phyloP scores from a whole-genome alignment of 495 filamentous ascomycete species.

The Neurospora sp. region DNA sequence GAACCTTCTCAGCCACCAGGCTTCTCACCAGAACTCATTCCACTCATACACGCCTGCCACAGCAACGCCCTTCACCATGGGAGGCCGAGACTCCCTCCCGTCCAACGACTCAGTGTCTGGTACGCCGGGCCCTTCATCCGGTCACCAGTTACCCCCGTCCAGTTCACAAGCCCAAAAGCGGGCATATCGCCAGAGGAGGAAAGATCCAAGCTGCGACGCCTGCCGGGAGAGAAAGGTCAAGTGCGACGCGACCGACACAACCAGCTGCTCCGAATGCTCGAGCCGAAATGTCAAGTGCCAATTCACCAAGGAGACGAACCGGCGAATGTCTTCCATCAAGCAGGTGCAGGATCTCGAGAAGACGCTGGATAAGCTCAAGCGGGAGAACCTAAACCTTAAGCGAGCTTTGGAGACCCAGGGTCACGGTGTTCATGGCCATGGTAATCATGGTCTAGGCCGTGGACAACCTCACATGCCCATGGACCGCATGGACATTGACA shows the following conservation, averaged over 20 bases:
- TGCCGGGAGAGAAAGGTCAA: slow-evolving; percentile 98
- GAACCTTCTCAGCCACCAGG: slow-evolving; percentile 15
- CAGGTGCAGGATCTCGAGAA: slow-evolving; percentile 96
- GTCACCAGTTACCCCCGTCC: slow-evolving; percentile 26
- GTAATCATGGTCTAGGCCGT: neutral
- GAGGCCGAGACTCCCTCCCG: slow-evolving; percentile 40
- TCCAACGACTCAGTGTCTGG: slow-evolving; percentile 41
- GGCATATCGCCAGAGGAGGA: slow-evolving; percentile 87
- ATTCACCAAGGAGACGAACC: slow-evolving; percentile 98
- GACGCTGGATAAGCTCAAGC: slow-evolving; percentile 65
- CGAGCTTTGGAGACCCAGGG: neutral
- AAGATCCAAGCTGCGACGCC: slow-evolving; percentile 96
- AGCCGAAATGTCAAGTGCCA: slow-evolving; percentile 93
- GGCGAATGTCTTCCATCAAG: slow-evolving; percentile 98
- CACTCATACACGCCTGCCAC: slow-evolving; percentile 39
- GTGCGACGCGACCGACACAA: slow-evolving; percentile 94
- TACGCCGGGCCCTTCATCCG: slow-evolving; percentile 39
- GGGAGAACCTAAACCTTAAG: slow-evolving; percentile 57
- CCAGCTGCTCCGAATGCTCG: slow-evolving; percentile 92
- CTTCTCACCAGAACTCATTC: slow-evolving; percentile 19
- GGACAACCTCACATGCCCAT: slow-evolving; percentile 42
- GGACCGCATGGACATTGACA: slow-evolving; percentile 53
- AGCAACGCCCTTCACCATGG: slow-evolving; percentile 35
- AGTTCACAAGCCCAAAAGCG: slow-evolving; percentile 65
- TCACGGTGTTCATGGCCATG: neutral